Conservation (phyloP, 345 rosid species). For the Conringia planisiliqua region DNA sequence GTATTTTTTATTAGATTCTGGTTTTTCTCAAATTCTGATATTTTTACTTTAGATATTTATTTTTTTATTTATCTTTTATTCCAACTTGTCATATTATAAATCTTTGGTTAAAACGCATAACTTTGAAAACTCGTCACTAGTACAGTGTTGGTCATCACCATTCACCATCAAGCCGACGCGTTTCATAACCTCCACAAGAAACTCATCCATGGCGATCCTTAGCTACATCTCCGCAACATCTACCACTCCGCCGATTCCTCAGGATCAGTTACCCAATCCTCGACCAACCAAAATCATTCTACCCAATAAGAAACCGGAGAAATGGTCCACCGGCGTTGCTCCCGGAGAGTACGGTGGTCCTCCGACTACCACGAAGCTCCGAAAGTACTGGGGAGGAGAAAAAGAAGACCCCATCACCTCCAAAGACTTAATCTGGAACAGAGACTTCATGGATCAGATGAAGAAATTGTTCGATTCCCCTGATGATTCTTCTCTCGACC, state of each 20-base stretch:
- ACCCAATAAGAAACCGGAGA: conserved; percentile 75
- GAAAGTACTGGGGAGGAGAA: conserved; percentile 91
- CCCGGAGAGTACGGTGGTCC: conserved; percentile 96
- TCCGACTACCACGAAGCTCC: conserved; percentile 64
- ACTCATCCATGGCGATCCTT: conserved; percentile 52
- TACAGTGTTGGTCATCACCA: neutral
- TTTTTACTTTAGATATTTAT: too few species aligned
- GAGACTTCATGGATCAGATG: conserved; percentile 79
- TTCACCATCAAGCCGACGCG: neutral
- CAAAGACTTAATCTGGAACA: conserved; percentile 88
- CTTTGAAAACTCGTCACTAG: neutral
- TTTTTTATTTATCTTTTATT: neutral
- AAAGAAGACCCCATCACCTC: conserved; percentile 82
- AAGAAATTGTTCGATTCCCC: conserved; percentile 56
- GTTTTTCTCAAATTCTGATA: neutral
- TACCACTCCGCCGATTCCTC: conserved; percentile 50
- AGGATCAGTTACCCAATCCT: conserved; percentile 41
- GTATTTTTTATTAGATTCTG: too few species aligned
- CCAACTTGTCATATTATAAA: neutral
- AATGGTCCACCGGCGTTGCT: conserved; percentile 92
- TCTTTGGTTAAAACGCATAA: neutral
- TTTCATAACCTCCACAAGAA: conserved; percentile 30
- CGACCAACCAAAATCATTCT: conserved; percentile 67
- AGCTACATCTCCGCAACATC: conserved; percentile 56
- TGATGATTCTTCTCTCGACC: conserved; percentile 30